Conservation (phyloP, 1,284 basidiomycete genomes). For the Puccinia triticina region DNA sequence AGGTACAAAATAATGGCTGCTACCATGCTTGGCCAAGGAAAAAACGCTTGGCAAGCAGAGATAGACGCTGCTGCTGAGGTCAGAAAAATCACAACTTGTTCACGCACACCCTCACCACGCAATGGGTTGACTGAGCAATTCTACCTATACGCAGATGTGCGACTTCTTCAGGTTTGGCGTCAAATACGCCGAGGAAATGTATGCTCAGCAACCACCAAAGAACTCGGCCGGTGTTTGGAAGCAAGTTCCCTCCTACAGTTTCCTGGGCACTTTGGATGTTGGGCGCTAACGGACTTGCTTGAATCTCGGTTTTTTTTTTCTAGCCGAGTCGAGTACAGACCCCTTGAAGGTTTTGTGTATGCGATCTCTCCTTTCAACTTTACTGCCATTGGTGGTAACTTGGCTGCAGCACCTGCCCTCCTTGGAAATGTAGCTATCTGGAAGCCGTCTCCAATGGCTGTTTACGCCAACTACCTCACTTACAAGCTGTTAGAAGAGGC, state of each 20-base stretch:
- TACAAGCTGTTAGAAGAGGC: slow-evolving; percentile 92
- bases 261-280: not conserved
- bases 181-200: slow-evolving; percentile 94
- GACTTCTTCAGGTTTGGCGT: slow-evolving; percentile 98
- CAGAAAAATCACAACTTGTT: not conserved
- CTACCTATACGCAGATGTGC: slow-evolving; percentile 66
- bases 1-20: slow-evolving; percentile 87
- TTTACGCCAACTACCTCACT: slow-evolving; percentile 90
- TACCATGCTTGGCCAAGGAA: slow-evolving; percentile 97
- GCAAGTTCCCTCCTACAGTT: slow-evolving; percentile 65
- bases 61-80: slow-evolving; percentile 98
- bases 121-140: not conserved
- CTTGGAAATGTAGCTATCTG: slow-evolving; percentile 94
- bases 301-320: not conserved
- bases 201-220: slow-evolving; percentile 82
- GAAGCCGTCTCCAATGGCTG: slow-evolving; percentile 96
- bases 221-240: slow-evolving; percentile 92
- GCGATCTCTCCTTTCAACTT: slow-evolving; percentile 98
- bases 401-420: slow-evolving; percentile 79
- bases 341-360: slow-evolving; percentile 94
- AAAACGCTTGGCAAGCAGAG: slow-evolving; percentile 99
- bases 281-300: not conserved
- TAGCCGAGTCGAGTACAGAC: slow-evolving; percentile 91
- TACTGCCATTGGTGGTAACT: slow-evolving; percentile 92
- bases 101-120: not conserved